Conservation (phyloP, 2,329 filamentous ascomycete genomes). For the Fusarium continuum region DNA sequence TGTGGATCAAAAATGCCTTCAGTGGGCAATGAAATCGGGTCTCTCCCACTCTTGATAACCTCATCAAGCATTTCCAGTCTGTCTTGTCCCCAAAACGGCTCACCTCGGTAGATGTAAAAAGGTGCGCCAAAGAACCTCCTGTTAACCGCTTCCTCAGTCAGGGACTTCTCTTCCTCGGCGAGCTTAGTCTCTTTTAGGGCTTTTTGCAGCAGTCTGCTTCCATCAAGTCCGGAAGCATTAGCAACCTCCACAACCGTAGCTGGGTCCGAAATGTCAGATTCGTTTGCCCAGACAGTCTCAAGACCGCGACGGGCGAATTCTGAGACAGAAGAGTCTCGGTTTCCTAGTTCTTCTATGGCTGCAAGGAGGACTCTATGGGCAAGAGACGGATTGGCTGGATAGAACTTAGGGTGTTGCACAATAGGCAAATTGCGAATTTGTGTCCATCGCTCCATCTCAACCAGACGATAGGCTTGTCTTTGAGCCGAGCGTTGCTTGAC, state of each 20-base stretch:
- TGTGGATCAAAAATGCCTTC: background rate
- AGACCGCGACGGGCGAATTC: conserved; percentile 12
- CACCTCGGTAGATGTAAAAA: background rate
- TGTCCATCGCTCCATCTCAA: conserved; percentile 17
- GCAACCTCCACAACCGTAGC: background rate
- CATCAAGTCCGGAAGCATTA: background rate
- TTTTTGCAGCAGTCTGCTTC: background rate
- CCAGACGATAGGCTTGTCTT: conserved; percentile 44
- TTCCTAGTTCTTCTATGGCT: background rate
- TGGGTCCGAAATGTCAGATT: background rate
- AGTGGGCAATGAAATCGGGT: background rate
- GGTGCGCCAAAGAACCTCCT: background rate
- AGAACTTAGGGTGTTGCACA: background rate
- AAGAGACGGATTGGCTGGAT: background rate
- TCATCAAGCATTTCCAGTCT: background rate
- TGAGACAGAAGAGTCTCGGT: conserved; percentile 9
- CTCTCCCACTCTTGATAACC: background rate
- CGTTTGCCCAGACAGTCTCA: background rate
- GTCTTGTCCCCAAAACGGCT: background rate
- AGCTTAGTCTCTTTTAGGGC: background rate
- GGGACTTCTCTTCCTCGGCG: background rate
- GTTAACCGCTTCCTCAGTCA: background rate
- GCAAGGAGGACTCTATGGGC: background rate
- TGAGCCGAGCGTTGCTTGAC: conserved; percentile 45
- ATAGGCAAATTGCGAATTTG: background rate